phyloP scores from a whole-genome alignment of 139 green algal genomes.

The Pleodorina starrii region DNA sequence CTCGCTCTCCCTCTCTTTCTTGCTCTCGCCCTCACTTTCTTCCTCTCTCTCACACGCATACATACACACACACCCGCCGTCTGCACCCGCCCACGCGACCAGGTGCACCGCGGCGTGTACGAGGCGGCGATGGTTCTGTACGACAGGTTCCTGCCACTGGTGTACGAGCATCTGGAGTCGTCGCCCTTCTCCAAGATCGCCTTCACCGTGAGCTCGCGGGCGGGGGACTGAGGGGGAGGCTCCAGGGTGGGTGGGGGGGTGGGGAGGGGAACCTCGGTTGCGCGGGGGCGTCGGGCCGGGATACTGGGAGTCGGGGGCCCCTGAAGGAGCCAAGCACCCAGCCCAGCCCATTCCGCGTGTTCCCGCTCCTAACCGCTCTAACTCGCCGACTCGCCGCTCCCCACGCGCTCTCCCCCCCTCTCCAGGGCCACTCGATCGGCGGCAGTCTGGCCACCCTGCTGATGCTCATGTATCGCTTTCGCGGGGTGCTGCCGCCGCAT shows the following conservation, averaged over 20 bases:
- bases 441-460: constrained; percentile 90
- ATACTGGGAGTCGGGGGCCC: too few species aligned
- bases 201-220: constrained; percentile 76
- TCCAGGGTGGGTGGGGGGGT: too few species aligned
- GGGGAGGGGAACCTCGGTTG: too few species aligned
- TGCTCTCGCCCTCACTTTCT: too few species aligned
- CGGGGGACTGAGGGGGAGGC: not conserved
- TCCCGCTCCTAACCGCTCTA: not conserved
- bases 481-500: constrained; percentile 77
- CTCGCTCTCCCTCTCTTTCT: too few species aligned
- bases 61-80: not conserved
- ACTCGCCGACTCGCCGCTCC: not conserved
- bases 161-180: constrained; percentile 87
- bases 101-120: constrained; percentile 96
- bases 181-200: constrained; percentile 78
- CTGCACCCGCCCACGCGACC: not conserved
- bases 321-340: too few species aligned
- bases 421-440: constrained; percentile 94
- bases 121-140: constrained; percentile 90
- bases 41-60: too few species aligned
- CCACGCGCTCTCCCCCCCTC: not conserved
- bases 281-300: too few species aligned
- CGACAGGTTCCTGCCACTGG: constrained; percentile 88
- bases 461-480: constrained; percentile 88
- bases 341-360: too few species aligned